Percentiles rank a stretch among this genome's conserved stretches.
Evolutionary conservation across 1,284 basidiomycete species (phyloP).

Genomic region (Ustilago vetiveriae): DNA sequence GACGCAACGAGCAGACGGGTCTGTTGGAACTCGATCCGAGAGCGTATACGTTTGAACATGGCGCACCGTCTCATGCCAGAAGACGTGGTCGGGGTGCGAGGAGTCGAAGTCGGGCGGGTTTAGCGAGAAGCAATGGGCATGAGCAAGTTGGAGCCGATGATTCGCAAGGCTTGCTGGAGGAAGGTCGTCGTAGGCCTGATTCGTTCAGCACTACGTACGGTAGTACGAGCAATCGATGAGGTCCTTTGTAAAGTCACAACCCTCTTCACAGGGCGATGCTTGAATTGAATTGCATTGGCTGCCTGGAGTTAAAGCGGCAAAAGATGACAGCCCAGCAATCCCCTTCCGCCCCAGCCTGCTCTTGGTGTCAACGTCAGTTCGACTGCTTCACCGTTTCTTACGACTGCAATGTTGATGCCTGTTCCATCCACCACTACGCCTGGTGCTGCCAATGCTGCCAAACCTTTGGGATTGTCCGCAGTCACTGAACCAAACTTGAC

Average conservation of each 20-base stretch:
- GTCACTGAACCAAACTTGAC: slow-evolving; percentile 37
- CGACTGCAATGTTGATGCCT: slow-evolving; percentile 13
- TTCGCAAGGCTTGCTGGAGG: slow-evolving; percentile 31
- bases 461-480: slow-evolving; percentile 6
- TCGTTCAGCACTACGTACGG: slow-evolving; percentile 29
- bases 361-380: slow-evolving; percentile 23
- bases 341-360: slow-evolving; percentile 48
- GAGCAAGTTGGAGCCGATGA: slow-evolving; percentile 1
- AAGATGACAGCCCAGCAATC: slow-evolving; percentile 45
- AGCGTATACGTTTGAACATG: slow-evolving; percentile 36
- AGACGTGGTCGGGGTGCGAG: slow-evolving; percentile 5
- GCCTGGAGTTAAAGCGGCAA: slow-evolving; percentile 13
- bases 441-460: slow-evolving; percentile 39
- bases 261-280: too few relatives aligned
- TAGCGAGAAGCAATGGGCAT: neutral
- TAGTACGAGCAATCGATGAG: slow-evolving; percentile 15
- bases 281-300: too few relatives aligned
- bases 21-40: slow-evolving; percentile 36
- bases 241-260: too few relatives aligned
- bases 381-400: slow-evolving; percentile 1
- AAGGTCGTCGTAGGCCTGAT: slow-evolving; percentile 5
- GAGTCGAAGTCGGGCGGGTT: slow-evolving; percentile 2
- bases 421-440: slow-evolving; percentile 31
- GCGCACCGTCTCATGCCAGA: slow-evolving; percentile 16
- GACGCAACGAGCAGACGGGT: slow-evolving; percentile 36